phyloP scores from a whole-genome alignment of 1,284 basidiomycete species.

The Chalciporus piperatoides region DNA sequence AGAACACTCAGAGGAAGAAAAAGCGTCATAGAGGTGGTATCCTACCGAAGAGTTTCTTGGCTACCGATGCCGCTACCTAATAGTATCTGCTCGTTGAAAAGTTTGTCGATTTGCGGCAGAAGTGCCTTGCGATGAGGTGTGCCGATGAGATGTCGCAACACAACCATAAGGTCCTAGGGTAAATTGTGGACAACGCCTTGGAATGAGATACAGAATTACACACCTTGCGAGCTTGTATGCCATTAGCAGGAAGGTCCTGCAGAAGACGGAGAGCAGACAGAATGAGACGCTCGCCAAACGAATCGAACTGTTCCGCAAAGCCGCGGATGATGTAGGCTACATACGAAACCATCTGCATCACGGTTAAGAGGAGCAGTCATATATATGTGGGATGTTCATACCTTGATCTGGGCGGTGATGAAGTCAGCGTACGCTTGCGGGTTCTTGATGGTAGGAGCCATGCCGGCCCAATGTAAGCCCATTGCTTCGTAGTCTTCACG shows the following conservation, averaged over 20 bases:
- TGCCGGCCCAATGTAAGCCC: constrained; percentile 79
- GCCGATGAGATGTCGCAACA: constrained; percentile 87
- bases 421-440: constrained; percentile 82
- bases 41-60: constrained; percentile 78
- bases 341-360: constrained; percentile 81
- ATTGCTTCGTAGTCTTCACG: constrained; percentile 77
- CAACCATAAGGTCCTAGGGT: constrained; percentile 84
- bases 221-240: constrained; percentile 79
- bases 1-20: constrained; percentile 10
- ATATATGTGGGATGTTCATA: constrained; percentile 27
- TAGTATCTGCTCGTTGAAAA: constrained; percentile 90
- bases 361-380: constrained; percentile 7
- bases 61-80: constrained; percentile 81
- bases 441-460: constrained; percentile 78
- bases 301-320: constrained; percentile 64
- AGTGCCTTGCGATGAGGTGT: constrained; percentile 81
- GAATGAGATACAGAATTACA: constrained; percentile 1
- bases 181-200: constrained; percentile 2
- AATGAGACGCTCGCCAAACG: constrained; percentile 81
- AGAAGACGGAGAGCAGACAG: constrained; percentile 82
- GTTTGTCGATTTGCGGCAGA: constrained; percentile 82
- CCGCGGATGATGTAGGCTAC: constrained; percentile 88
- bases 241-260: constrained; percentile 91
- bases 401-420: constrained; percentile 92
- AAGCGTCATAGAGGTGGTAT: constrained; percentile 3